Evolutionary conservation across 2,329 filamentous ascomycete species (phyloP), one percentile per base, ranked within the genome.

Genomic region (Tolypocladium amazonense): DNA sequence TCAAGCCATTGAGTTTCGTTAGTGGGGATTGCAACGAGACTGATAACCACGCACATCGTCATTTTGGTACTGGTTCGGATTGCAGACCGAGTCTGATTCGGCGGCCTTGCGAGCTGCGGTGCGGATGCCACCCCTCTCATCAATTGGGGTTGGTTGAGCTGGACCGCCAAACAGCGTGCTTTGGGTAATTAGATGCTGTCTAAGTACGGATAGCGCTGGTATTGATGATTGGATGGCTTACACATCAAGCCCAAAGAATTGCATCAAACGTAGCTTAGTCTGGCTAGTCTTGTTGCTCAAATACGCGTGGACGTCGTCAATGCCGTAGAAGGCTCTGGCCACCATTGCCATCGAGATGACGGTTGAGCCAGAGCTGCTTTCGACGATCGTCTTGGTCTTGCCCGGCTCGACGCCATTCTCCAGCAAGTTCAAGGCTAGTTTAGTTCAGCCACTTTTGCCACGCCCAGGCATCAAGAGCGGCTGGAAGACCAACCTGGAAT

Each of bases 301-400:
- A 74, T 72, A 70, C 76, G 81, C 60, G 72, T 71, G 68, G 2
- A 73, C 70, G 66, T 72, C 73, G 57, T 73, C 72, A 67, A 68
- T 78, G 67, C 74, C 75, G 60, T 65, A 68, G 35, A 72, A 69
- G 14, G 68, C 70, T 25, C 70, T 63, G n/a, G 71, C 68, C 5
- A 73, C 65, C 61, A 73, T 70, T 20, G 67, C 70, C 77, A 86
- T 79, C 0, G 83, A 86, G 41, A 85, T 80, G 33, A 85, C 82
- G 0, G 84, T 86, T 0, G 82, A 85, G 0, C 84, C 83, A 0
- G 82, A 86, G 67, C 81, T 85, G 61, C 81, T 81, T 66, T 87
- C 84, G 47, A 86, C 77, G 33, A 86, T 77, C 0, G 78, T 80
- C 55, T 79, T 56, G 75, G 79, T 81, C 63, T 76, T 75, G 15